Conservation (phyloP, 305 asterid genomes). For the Rubia balearica region DNA sequence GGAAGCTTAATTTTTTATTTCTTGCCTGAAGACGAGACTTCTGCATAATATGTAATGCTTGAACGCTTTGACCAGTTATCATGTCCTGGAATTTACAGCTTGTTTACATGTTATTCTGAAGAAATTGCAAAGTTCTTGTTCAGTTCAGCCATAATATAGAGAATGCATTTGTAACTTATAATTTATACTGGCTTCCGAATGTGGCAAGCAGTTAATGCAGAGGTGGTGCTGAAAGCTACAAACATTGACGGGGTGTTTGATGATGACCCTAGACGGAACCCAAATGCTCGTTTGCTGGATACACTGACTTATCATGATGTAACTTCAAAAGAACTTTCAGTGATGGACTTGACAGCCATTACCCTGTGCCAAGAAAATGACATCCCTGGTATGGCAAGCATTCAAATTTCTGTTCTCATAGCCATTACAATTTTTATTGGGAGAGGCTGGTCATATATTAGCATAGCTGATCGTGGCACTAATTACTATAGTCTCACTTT, state of each 20-base stretch:
- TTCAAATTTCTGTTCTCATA: not conserved
- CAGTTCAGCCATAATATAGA: not conserved
- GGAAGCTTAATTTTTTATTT: not conserved
- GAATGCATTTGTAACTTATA: not conserved
- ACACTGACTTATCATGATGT: constrained; percentile 79
- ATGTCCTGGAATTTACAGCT: no score
- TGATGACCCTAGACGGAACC: constrained; percentile 68
- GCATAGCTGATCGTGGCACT: not conserved
- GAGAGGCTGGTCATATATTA: not conserved
- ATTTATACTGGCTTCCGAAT: not conserved
- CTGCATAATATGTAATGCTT: no score
- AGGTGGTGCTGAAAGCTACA: constrained; percentile 95
- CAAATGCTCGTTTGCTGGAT: constrained; percentile 72
- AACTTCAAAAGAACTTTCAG: constrained; percentile 77
- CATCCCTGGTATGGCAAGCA: constrained; percentile 56
- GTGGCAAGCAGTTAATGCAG: constrained; percentile 63
- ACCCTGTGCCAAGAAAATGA: constrained; percentile 97
- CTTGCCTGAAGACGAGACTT: no score
- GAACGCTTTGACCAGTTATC: no score
- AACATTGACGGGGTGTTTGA: constrained; percentile 93
- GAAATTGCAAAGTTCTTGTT: not conserved
- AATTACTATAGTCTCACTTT: constrained; percentile 4
- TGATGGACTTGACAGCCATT: constrained; percentile 96
- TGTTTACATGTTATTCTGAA: not conserved
- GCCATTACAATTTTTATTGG: not conserved